Percentiles rank a stretch among this genome's conserved stretches.
phyloP scores from a whole-genome alignment of 148 eudicot genomes.

The Fagopyrum homotropicum region DNA sequence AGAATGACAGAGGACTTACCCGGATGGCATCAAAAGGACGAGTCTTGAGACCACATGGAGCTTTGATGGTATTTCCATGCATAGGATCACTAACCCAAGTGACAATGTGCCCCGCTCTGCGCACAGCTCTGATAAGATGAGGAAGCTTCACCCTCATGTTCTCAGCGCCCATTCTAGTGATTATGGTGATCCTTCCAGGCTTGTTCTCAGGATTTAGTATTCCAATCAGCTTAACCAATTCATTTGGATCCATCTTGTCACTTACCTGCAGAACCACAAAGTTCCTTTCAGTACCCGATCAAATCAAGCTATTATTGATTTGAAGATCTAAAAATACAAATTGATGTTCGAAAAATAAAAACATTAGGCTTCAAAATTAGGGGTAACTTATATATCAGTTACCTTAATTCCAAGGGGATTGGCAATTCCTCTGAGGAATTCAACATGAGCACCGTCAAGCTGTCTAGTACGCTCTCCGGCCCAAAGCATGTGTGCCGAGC shows the following conservation, averaged over 20 bases:
- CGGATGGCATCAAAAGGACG: slow-evolving; percentile 87
- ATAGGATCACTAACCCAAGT: slow-evolving; percentile 62
- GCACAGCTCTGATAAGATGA: slow-evolving; percentile 82
- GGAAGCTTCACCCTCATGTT: slow-evolving; percentile 98
- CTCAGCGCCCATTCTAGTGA: slow-evolving; percentile 91
- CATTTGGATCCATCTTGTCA: slow-evolving; percentile 86
- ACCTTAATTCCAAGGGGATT: slow-evolving; percentile 97
- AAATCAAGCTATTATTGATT: too few relatives aligned
- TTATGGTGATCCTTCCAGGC: slow-evolving; percentile 79
- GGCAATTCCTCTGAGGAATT: slow-evolving; percentile 80
- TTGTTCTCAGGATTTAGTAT: slow-evolving; percentile 80
- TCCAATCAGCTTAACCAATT: slow-evolving; percentile 78
- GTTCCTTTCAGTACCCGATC: neutral
- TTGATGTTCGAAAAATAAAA: too few relatives aligned
- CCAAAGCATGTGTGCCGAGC: slow-evolving; percentile 91
- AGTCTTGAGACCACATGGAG: slow-evolving; percentile 69
- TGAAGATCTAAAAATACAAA: too few relatives aligned
- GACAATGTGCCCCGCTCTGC: slow-evolving; percentile 78
- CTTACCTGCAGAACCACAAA: slow-evolving; percentile 51
- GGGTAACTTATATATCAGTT: neutral
- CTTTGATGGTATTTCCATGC: too few relatives aligned
- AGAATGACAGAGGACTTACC: slow-evolving; percentile 30
- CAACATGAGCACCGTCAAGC: slow-evolving; percentile 91
- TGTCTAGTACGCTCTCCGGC: slow-evolving; percentile 91
- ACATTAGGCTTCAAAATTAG: too few relatives aligned